A percentile compares a stretch with the other conserved stretches of the same genome.
phyloP scores from a whole-genome alignment of 1,139 yeast genomes.

The Debaryomyces subglobosus region DNA sequence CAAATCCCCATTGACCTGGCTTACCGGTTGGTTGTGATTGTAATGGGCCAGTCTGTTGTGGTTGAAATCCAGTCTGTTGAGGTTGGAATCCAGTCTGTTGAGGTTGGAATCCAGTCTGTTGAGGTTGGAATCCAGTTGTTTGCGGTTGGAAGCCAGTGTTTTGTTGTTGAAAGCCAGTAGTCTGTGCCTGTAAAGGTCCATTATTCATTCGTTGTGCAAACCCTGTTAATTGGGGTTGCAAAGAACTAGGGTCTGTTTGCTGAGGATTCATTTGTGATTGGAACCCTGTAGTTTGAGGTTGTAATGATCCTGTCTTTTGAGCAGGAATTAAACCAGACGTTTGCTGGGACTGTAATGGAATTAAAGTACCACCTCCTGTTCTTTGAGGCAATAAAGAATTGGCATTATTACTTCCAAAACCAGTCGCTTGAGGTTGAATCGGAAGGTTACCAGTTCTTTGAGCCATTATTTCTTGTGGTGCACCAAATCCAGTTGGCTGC shows the following conservation, averaged over 20 bases:
- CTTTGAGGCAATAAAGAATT: slow-evolving; percentile 36
- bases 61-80: slow-evolving; percentile 34
- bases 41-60: slow-evolving; percentile 43
- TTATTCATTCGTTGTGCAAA: slow-evolving; percentile 9
- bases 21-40: slow-evolving; percentile 65
- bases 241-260: slow-evolving; percentile 23
- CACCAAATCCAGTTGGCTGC: slow-evolving; percentile 42
- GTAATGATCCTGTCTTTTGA: slow-evolving; percentile 32
- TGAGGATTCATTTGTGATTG: slow-evolving; percentile 23
- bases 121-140: slow-evolving; percentile 28
- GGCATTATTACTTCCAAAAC: slow-evolving; percentile 13
- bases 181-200: slow-evolving; percentile 26
- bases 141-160: slow-evolving; percentile 42
- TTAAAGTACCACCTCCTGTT: slow-evolving; percentile 48
- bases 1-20: slow-evolving; percentile 86
- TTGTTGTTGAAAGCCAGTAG: slow-evolving; percentile 7
- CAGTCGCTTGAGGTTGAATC: slow-evolving; percentile 25
- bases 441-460: slow-evolving; percentile 29
- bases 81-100: slow-evolving; percentile 35
- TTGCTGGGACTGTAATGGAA: slow-evolving; percentile 53
- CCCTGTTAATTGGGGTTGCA: slow-evolving; percentile 9
- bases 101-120: slow-evolving; percentile 32
- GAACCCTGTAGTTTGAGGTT: slow-evolving; percentile 11
- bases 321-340: slow-evolving; percentile 51
- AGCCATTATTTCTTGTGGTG: slow-evolving; percentile 19